Evolutionary conservation across 352 stramenopile species (phyloP).

Genomic region (Bremia lactucae): DNA sequence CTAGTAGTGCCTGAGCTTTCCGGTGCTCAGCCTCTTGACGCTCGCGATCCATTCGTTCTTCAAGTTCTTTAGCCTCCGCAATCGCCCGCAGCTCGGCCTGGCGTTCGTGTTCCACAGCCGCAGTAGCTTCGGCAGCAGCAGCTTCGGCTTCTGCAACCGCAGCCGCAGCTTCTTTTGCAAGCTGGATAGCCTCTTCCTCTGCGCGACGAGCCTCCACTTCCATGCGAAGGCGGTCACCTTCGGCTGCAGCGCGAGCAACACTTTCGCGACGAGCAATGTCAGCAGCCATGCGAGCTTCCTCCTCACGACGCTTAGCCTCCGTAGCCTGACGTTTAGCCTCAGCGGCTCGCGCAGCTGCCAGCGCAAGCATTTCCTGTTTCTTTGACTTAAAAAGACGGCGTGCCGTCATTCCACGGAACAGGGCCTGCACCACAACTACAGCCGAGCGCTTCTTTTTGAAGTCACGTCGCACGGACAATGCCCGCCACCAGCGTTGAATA

Average conservation of each 20-base stretch:
- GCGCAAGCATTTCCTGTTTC: conserved; percentile 76
- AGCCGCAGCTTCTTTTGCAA: conserved; percentile 54
- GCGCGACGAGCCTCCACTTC: conserved; percentile 65
- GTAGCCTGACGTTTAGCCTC: conserved; percentile 67
- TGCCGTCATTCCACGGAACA: conserved; percentile 72
- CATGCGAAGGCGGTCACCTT: conserved; percentile 61
- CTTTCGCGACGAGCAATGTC: conserved; percentile 64
- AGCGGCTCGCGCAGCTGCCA: conserved; percentile 59
- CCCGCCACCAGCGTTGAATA: conserved; percentile 83
- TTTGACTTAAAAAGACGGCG: conserved; percentile 70
- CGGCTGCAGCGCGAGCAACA: conserved; percentile 45
- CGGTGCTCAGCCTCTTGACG: conserved; percentile 50
- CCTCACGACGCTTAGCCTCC: conserved; percentile 74
- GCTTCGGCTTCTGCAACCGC: conserved; percentile 38
- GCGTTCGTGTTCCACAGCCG: conserved; percentile 68
- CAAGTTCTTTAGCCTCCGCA: conserved; percentile 62
- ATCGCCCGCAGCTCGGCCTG: conserved; percentile 76
- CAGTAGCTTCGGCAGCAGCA: conserved; percentile 64
- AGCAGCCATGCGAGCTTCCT: conserved; percentile 53
- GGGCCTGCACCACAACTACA: conserved; percentile 57
- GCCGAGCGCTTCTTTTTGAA: conserved; percentile 77
- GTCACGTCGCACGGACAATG: conserved; percentile 50
- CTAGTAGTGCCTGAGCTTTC: conserved; percentile 49
- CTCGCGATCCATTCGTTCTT: conserved; percentile 46
- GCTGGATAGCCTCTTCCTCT: conserved; percentile 62